phyloP scores from a whole-genome alignment of 2,329 filamentous ascomycete genomes.

The Lachnellula cervina region DNA sequence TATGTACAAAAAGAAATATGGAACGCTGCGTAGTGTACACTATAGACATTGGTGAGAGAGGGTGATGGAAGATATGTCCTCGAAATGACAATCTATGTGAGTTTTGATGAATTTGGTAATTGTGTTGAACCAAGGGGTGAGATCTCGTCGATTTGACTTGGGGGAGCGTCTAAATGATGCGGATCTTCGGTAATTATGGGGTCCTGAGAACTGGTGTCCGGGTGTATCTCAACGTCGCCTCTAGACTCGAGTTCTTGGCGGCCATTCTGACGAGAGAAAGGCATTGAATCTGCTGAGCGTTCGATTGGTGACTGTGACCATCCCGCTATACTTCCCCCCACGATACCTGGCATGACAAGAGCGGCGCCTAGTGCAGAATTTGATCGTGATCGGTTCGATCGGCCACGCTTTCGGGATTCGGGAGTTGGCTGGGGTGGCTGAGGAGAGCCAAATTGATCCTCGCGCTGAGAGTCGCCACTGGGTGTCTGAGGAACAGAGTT shows the following conservation, averaged over 20 bases:
- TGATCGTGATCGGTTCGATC: constrained; percentile 57
- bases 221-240: constrained; percentile 43
- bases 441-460: constrained; percentile 45
- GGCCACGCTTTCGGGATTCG: constrained; percentile 59
- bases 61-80: not conserved
- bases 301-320: constrained; percentile 77
- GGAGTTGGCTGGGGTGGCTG: constrained; percentile 42
- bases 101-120: constrained; percentile 2
- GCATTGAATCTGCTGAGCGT: constrained; percentile 39
- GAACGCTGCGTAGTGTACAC: constrained; percentile 7
- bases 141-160: constrained; percentile 27
- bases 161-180: constrained; percentile 20
- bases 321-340: constrained; percentile 70
- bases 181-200: constrained; percentile 41
- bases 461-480: constrained; percentile 42
- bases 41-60: constrained; percentile 4
- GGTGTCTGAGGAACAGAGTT: constrained; percentile 66
- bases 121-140: constrained; percentile 9
- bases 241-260: constrained; percentile 37
- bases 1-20: constrained; percentile 8
- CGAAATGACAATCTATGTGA: not conserved
- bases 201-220: constrained; percentile 44
- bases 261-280: constrained; percentile 25
- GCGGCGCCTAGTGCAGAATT: constrained; percentile 71
- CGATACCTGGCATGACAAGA: constrained; percentile 77